Percentiles rank a stretch among this genome's conserved stretches.
phyloP scores from a whole-genome alignment of 2,329 filamentous ascomycete species.

The Xylaria digitata region DNA sequence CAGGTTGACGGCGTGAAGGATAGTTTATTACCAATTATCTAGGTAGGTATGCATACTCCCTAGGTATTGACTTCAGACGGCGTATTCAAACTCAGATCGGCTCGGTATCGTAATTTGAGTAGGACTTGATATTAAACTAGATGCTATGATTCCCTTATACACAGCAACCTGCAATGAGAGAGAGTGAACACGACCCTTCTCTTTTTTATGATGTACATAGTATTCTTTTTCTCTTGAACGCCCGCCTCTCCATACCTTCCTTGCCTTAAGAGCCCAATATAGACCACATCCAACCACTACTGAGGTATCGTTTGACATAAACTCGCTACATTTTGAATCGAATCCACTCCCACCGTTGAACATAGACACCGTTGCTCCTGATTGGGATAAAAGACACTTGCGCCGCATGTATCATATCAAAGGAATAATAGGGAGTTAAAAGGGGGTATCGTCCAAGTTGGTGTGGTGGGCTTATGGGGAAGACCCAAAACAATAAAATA shows the following conservation, averaged over 20 bases:
- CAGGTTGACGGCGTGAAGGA: neutral
- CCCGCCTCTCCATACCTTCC: slow-evolving; percentile 23
- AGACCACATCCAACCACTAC: slow-evolving; percentile 11
- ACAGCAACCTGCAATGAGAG: slow-evolving; percentile 1
- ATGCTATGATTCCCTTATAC: slow-evolving; percentile 7
- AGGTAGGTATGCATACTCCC: neutral
- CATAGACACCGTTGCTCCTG: slow-evolving; percentile 26
- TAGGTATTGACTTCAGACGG: neutral
- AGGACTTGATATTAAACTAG: slow-evolving; percentile 21
- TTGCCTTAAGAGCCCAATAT: slow-evolving; percentile 18
- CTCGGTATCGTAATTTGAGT: neutral
- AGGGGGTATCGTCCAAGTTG: slow-evolving; percentile 18
- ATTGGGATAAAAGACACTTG: slow-evolving; percentile 29
- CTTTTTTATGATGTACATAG: slow-evolving; percentile 34
- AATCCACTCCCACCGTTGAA: slow-evolving; percentile 20
- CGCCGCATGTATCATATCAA: slow-evolving; percentile 31
- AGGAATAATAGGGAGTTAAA: slow-evolving; percentile 3
- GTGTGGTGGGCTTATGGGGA: slow-evolving; percentile 2
- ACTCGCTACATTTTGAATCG: slow-evolving; percentile 29
- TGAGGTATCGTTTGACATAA: slow-evolving; percentile 33
- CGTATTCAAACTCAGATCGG: neutral
- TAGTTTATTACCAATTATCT: neutral
- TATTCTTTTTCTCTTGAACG: slow-evolving; percentile 34
- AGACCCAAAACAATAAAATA: neutral
- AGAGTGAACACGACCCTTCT: slow-evolving; percentile 8